Evolutionary conservation across 371 early-diverging fungal genomes (phyloP), one percentile per base, ranked within the genome.

Genomic region (Phascolomyces articulosus): DNA sequence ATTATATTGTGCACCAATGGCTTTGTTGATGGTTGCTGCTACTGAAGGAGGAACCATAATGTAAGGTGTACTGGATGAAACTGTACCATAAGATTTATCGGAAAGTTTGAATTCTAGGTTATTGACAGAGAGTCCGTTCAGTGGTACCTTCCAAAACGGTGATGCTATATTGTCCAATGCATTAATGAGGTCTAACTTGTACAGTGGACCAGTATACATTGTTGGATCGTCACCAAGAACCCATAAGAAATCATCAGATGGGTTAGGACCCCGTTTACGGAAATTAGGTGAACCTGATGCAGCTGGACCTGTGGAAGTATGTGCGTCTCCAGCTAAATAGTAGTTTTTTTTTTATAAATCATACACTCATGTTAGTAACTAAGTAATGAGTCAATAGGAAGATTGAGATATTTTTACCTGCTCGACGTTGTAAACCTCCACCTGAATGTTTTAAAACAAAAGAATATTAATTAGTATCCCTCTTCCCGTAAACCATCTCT

Each of bases 101-200:
- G 49, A 21, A 27, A 20, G 53, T n/a, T 21, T 26, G 6, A 20
- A 23, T 2, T 48, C 23, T 20, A 18, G 23, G 26, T 15, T 48
- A 3, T 49, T 13, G 11, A 73, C 40, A 13, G 51, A 34, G 4
- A 76, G n/a, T 2, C 73, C 69, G 21, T 51, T 21, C 4, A 76
- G 29, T 4, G 66, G 68, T 3, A 76, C 41, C 18, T 76, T 76
- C 76, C 76, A 76, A 63, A 73, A 76, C 0, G 76, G 76, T 11
- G 73, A 72, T 3, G 24, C 26, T n/a, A 64, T 40, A 23, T 9
- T 28, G 2, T 44, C 60, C 6, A 51, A 10, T 1, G 20, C 49
- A 24, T 64, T 62, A 29, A 59, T 44, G 1, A 76, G 44, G 20
- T 67, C 63, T 4, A 76, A 38, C 7, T 63, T 56, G 38, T 70